A percentile compares a stretch with the other conserved stretches of the same genome.
Evolutionary conservation across 2,329 filamentous ascomycete species (phyloP).

Genomic region (Ophiosphaerella narmari): DNA sequence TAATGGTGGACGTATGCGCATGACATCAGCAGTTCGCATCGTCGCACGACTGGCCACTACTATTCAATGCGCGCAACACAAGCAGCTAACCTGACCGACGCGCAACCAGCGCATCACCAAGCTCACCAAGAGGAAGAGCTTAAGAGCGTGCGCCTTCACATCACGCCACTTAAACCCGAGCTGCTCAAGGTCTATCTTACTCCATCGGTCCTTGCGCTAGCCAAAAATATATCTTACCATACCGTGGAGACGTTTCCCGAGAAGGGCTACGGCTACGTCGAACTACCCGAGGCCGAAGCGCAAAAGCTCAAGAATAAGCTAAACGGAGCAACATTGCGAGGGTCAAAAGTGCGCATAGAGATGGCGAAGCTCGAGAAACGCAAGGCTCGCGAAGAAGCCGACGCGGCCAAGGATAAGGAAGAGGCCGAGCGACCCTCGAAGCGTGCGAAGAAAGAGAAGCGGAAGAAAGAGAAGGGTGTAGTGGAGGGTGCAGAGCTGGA

Average conservation of each 20-base stretch:
- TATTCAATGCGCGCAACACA: constrained; percentile 41
- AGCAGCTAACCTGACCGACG: constrained; percentile 25
- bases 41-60: constrained; percentile 23
- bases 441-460: constrained; percentile 52
- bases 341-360: constrained; percentile 82
- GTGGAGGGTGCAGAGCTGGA: constrained; percentile 73
- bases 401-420: constrained; percentile 41
- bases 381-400: constrained; percentile 44
- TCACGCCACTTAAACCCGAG: constrained; percentile 79
- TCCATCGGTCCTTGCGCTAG: constrained; percentile 65
- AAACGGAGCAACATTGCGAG: constrained; percentile 82
- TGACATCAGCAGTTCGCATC: neutral
- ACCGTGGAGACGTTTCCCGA: constrained; percentile 86
- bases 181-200: constrained; percentile 75
- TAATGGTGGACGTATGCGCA: constrained; percentile 2
- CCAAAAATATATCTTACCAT: constrained; percentile 87
- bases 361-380: constrained; percentile 71
- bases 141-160: constrained; percentile 69
- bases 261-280: constrained; percentile 85
- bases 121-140: constrained; percentile 15
- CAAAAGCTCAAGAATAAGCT: constrained; percentile 92
- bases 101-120: constrained; percentile 6
- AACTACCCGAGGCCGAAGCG: constrained; percentile 78
- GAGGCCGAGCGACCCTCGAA: constrained; percentile 57
- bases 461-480: constrained; percentile 55